Percentiles rank a stretch among this genome's conserved stretches.
These are phyloP conservation scores for Phtheirospermum japonicum DNA, from an alignment of 257 asterid genomes.

Conservation along the genomic window DNA sequence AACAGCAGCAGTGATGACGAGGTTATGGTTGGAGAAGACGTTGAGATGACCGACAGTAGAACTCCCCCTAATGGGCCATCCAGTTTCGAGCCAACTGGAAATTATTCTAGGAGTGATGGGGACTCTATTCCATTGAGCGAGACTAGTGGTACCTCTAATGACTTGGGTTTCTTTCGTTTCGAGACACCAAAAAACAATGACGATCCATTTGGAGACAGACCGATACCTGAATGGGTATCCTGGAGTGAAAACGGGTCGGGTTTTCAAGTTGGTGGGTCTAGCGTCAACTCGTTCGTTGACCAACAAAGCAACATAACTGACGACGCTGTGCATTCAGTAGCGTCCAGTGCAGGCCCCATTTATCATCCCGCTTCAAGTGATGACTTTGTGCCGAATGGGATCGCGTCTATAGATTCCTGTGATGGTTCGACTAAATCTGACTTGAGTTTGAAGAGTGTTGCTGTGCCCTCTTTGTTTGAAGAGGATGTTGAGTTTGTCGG, in stretches of 20 bases:
- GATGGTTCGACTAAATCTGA: slow-evolving; percentile 41
- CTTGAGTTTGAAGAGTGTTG: slow-evolving; percentile 39
- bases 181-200: slow-evolving; percentile 56
- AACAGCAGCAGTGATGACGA: slow-evolving; percentile 82
- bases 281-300: slow-evolving; percentile 68
- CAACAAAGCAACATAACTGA: slow-evolving; percentile 30
- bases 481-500: slow-evolving; percentile 98
- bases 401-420: slow-evolving; percentile 35
- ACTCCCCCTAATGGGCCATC: slow-evolving; percentile 42
- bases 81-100: slow-evolving; percentile 30
- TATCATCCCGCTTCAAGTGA: no score
- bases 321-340: no score
- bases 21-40: slow-evolving; percentile 92
- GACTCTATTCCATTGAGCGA: slow-evolving; percentile 33
- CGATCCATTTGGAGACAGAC: slow-evolving; percentile 72
- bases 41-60: slow-evolving; percentile 60
- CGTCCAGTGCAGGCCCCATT: no score
- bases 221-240: slow-evolving; percentile 86
- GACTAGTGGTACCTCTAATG: slow-evolving; percentile 42
- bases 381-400: slow-evolving; percentile 46
- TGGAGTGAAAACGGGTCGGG: slow-evolving; percentile 65
- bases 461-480: slow-evolving; percentile 85
- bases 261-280: slow-evolving; percentile 56
- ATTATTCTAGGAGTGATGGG: slow-evolving; percentile 29
- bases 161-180: slow-evolving; percentile 53